Evolutionary conservation across 1,139 yeast species (phyloP).

Genomic region (Kluyveromyces sp.): DNA sequence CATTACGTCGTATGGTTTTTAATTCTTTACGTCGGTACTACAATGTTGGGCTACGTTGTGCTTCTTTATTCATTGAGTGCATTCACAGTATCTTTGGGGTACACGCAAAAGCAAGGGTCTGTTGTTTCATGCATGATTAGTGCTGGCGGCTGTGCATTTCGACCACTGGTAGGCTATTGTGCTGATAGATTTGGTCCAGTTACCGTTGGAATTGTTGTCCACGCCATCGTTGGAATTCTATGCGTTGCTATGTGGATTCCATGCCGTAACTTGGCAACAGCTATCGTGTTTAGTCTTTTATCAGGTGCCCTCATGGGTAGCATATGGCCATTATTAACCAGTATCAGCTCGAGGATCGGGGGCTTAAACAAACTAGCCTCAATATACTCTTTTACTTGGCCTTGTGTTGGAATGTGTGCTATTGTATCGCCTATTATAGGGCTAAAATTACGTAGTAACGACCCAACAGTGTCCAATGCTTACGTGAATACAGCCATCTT

Average conservation of each 20-base stretch:
- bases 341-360: conserved; percentile 35
- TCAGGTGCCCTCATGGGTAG: conserved; percentile 47
- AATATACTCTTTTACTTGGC: conserved; percentile 43
- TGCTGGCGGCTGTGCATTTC: conserved; percentile 53
- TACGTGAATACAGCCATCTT: conserved; percentile 46
- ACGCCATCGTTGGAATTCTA: conserved; percentile 41
- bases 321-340: conserved; percentile 35
- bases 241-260: conserved; percentile 65
- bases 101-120: conserved; percentile 48
- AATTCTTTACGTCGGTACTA: conserved; percentile 19
- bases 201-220: conserved; percentile 37
- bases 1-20: conserved; percentile 43
- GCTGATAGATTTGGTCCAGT: conserved; percentile 52
- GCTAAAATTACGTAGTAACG: conserved; percentile 16
- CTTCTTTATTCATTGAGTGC: conserved; percentile 52
- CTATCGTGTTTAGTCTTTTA: conserved; percentile 39
- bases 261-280: conserved; percentile 44
- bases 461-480: conserved; percentile 27
- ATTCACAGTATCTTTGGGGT: conserved; percentile 52
- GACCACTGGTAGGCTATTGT: conserved; percentile 49
- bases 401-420: conserved; percentile 40
- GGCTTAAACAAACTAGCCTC: conserved; percentile 44
- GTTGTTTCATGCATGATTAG: conserved; percentile 50
- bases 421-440: conserved; percentile 43
- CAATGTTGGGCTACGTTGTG: conserved; percentile 50